phyloP scores from a whole-genome alignment of 2,329 filamentous ascomycete species.

The Apiospora malaysiana region DNA sequence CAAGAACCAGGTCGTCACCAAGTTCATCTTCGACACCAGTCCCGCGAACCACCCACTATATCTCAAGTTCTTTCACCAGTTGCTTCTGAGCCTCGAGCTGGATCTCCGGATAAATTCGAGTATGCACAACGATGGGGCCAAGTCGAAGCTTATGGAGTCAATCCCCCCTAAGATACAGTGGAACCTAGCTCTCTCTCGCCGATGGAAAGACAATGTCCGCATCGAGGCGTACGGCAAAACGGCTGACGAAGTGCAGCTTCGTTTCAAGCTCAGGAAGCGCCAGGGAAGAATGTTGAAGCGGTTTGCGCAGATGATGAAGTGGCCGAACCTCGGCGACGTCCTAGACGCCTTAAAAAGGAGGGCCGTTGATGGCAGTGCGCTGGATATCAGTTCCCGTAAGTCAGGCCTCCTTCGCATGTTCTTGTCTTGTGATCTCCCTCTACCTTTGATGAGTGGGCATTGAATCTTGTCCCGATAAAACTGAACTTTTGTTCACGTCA shows the following conservation, averaged over 20 bases:
- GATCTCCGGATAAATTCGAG: slow-evolving; percentile 71
- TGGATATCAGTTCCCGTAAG: slow-evolving; percentile 66
- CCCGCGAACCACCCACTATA: slow-evolving; percentile 62
- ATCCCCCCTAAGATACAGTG: slow-evolving; percentile 75
- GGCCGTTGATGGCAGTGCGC: slow-evolving; percentile 62
- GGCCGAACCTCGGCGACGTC: slow-evolving; percentile 74
- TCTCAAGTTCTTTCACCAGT: slow-evolving; percentile 75
- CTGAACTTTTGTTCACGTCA: background rate
- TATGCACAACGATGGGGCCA: slow-evolving; percentile 66
- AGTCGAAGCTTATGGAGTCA: slow-evolving; percentile 67
- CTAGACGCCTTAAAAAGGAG: slow-evolving; percentile 66
- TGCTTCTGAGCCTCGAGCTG: slow-evolving; percentile 76
- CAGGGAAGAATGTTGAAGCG: slow-evolving; percentile 72
- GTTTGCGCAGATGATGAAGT: slow-evolving; percentile 76
- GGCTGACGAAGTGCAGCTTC: slow-evolving; percentile 64
- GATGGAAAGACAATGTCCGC: slow-evolving; percentile 74
- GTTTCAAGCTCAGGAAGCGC: slow-evolving; percentile 67
- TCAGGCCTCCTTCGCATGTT: background rate
- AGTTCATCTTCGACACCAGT: slow-evolving; percentile 70
- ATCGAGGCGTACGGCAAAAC: slow-evolving; percentile 65
- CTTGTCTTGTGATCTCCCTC: background rate
- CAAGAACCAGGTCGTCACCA: slow-evolving; percentile 75
- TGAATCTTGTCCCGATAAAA: background rate
- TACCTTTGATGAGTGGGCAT: background rate
- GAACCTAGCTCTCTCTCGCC: slow-evolving; percentile 74